Evolutionary conservation across 495 filamentous ascomycete species (phyloP), one percentile per base, ranked within the genome.

Genomic region (Filosporella fistucella): DNA sequence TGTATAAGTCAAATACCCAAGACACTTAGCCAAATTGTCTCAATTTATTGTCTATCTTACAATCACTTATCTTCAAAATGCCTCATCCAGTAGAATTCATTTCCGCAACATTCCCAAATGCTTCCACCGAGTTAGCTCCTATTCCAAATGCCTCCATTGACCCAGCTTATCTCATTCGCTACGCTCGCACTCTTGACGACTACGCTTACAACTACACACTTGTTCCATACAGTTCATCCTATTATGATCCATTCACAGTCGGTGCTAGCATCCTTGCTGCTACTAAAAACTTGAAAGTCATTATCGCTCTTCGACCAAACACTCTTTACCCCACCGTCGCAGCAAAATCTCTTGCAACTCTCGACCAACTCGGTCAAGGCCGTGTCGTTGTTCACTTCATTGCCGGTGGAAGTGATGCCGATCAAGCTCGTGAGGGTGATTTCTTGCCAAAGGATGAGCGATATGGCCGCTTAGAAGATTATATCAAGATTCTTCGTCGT

Each of bases 31-130:
- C n/a, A n/a, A n/a, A n/a, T n/a, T n/a, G n/a, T n/a, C n/a, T n/a
- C n/a, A n/a, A n/a, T n/a, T n/a, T n/a, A n/a, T n/a, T n/a, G n/a
- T n/a, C n/a, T n/a, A n/a, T n/a, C n/a, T n/a, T n/a, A n/a, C n/a
- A n/a, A n/a, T n/a, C n/a, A n/a, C n/a, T n/a, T n/a, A n/a, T n/a
- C n/a, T n/a, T 21, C 56, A 67, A 49, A 25, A 76, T 76, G 73
- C 69, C 75, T 30, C n/a, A n/a, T n/a, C n/a, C n/a, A n/a, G 68
- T 65, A 48, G 75, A 76, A 64, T 78, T 76, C 56, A 78, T 78
- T 49, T 74, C 70, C 51, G 29, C 72, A 22, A 76, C 71, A 4
- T 73, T 71, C 39, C 67, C 71, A 18, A 76, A 72, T 51, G 53
- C 66, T 6, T 76, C 71, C 2, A 76, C 68, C 11, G 74, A 78